phyloP scores from a whole-genome alignment of 768 basidiomycete species.

The Mycena belliarum region DNA sequence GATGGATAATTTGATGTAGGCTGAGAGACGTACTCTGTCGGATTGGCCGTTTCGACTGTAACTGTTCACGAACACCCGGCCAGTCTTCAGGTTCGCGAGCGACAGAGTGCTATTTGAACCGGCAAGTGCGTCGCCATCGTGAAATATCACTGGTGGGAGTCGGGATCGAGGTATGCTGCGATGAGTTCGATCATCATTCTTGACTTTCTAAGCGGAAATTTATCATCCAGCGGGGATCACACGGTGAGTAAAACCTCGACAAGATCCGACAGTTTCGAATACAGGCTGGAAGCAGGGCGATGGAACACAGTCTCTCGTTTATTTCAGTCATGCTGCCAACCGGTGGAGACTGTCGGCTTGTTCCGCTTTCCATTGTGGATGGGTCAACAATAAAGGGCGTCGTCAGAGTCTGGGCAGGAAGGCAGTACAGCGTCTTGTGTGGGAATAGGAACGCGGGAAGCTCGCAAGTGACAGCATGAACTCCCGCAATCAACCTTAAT shows the following conservation, averaged over 20 bases:
- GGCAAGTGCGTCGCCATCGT: not conserved
- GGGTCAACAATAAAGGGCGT: not conserved
- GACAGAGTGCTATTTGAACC: no score
- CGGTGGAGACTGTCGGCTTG: not conserved
- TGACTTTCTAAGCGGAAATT: not conserved
- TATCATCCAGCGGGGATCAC: no score
- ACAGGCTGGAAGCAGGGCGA: not conserved
- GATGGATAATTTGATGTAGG: no score
- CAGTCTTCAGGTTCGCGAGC: no score
- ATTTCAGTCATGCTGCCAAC: not conserved
- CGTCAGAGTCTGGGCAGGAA: not conserved
- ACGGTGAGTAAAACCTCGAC: not conserved
- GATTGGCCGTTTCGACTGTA: no score
- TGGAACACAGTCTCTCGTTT: not conserved
- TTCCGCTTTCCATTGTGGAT: not conserved
- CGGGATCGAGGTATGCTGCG: not conserved
- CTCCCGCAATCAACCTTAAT: not conserved
- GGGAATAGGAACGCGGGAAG: not conserved
- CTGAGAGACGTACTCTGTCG: no score
- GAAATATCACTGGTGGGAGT: not conserved
- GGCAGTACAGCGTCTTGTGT: not conserved
- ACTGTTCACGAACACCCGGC: no score
- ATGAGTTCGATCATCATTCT: not conserved
- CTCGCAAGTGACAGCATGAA: not conserved
- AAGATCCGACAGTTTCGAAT: conserved; percentile 3